Percentiles rank a stretch among this genome's conserved stretches.
Evolutionary conservation across 2,329 filamentous ascomycete genomes (phyloP).

Genomic region (Boeremia exigua): DNA sequence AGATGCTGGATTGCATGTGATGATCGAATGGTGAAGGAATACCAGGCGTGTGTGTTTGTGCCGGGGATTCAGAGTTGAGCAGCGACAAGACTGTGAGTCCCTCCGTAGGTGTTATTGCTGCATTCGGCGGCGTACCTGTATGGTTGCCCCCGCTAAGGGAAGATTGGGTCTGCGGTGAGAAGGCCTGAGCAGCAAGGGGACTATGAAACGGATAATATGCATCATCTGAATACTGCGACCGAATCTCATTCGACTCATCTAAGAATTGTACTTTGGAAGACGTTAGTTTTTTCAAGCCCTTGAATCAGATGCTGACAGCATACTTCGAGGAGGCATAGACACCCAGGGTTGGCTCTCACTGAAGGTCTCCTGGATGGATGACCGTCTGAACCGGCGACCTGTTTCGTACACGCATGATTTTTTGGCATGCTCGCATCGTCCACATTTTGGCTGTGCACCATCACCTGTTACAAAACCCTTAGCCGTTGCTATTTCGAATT

Average conservation of each 20-base stretch:
- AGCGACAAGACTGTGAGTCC: constrained; percentile 43
- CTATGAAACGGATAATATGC: constrained; percentile 23
- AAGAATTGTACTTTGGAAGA: constrained; percentile 42
- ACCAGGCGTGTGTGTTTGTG: constrained; percentile 20
- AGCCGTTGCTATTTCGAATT: constrained; percentile 13
- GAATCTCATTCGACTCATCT: constrained; percentile 44
- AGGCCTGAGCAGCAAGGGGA: constrained; percentile 16
- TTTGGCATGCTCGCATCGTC: constrained; percentile 40
- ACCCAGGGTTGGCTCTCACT: constrained; percentile 45
- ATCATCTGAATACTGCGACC: constrained; percentile 38
- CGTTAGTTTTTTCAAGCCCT: constrained; percentile 15
- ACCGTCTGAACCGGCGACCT: constrained; percentile 44
- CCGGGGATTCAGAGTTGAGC: constrained; percentile 42
- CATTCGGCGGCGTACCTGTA: constrained; percentile 23
- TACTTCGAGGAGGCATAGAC: constrained; percentile 44
- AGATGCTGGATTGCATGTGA: constrained; percentile 7
- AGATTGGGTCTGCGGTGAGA: constrained; percentile 17
- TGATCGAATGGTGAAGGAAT: constrained; percentile 27
- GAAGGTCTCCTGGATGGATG: constrained; percentile 42
- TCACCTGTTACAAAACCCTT: constrained; percentile 36
- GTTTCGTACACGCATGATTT: constrained; percentile 46
- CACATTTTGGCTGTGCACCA: constrained; percentile 43
- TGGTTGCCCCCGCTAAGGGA: constrained; percentile 23
- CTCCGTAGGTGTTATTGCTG: constrained; percentile 34
- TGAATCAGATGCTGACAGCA: background rate